Evolutionary conservation across 2,329 filamentous ascomycete genomes (phyloP), one percentile per base, ranked within the genome.

Genomic region (Clonostachys solani): DNA sequence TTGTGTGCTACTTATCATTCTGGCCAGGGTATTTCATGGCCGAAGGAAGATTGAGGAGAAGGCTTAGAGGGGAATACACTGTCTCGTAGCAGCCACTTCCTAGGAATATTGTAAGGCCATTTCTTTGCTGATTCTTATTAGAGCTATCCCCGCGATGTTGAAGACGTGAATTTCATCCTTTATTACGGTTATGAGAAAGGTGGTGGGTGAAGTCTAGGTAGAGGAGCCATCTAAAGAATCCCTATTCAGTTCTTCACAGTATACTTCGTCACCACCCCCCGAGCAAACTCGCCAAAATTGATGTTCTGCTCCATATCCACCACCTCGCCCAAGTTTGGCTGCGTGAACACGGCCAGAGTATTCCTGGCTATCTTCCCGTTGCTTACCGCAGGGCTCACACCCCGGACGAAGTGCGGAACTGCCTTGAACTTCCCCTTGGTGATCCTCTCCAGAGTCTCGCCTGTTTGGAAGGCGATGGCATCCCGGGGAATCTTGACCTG

Each of bases 391-490:
- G 79, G 16, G 8, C 37, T 73, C 5, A 87, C 84, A 0, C 92
- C 92, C 54, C 86, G 79, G 9, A 99, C 94, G 65, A 95, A 97
- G 72, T 99, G 94, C 54, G 94, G 92, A 50, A 97, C 94, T 2
- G 94, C 94, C 67, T 87, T 89, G 74, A 99, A 96, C 60, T 81
- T 84, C 10, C 94, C 94, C n/a, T 80, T 74, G 0, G 92, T 97
- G 62, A 99, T 96, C 49, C 89, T 77, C 68, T 97, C 87, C 44
- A 99, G 73, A 1, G 92, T 86, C 69, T 96, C 90, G 3, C 92
- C 94, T 0, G 92, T 99, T 73, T 99, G 92, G 64, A 99, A 99
- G 1, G 89, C 94, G 44, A 99, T 85, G 65, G 90, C 94, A 62
- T 95, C 91, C 40, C 84, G 78, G 2, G 92, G 94, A 54, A 99